Evolutionary conservation across 331 rosid species (phyloP), one percentile per base, ranked within the genome.

Genomic region (Malus hybrid): DNA sequence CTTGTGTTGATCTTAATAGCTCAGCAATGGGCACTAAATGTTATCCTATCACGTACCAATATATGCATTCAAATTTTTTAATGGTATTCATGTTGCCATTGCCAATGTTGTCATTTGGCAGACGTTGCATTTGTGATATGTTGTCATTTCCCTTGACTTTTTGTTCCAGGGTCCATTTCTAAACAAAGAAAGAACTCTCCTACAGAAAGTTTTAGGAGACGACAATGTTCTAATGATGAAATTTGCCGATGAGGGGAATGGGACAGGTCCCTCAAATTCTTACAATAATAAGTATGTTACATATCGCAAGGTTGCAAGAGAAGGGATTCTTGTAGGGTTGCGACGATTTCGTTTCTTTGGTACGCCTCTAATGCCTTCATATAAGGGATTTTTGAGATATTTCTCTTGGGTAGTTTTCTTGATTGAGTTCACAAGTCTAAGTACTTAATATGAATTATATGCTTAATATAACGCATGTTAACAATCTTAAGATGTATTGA

Each of bases 311-410:
- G 77, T 88, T 68, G 86, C 75, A 34, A 87, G 73, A 75, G 88
- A 88, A 34, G 97, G 96, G 77, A 88, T 92, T 57, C 52, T 1
- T 59, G 90, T 92, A 83, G 96, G 93, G 39, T 86, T 78, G 65
- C 87, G 85, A 14, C 76, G 71, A 46, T 92, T 85, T 76, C 78
- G 72, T 1, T 88, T 88, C 76, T 92, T 90, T 80, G 97, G 97
- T 92, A 79, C 84, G 79, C 60, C 42, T 44, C 11, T 80, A 61
- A 48, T 19, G 50, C 31, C 42, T 66, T 66, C 62, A 3, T 33
- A 20, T 54, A 27, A 7, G 34, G 10, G 15, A 5, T 20, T 74
- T 52, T 54, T 1, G 6, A 48, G 15, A 24, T 46, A 20, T 61
- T 67, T 67, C 57, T 67, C 15, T 4, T 44, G 52, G 15, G 33